Evolutionary conservation across 345 rosid genomes (phyloP).

Genomic region (Isatis tinctoria): DNA sequence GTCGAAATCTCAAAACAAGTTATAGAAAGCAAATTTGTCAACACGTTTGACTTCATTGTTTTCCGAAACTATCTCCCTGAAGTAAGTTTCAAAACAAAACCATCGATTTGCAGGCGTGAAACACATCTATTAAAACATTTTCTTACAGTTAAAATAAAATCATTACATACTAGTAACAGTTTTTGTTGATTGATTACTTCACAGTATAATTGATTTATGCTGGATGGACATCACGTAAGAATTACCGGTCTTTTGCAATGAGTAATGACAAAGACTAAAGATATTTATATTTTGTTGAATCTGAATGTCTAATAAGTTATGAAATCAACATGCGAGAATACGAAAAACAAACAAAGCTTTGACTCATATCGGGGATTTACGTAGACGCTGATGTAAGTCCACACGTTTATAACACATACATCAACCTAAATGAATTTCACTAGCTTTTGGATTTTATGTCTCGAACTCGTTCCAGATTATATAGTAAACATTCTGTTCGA

Average conservation of each 20-base stretch:
- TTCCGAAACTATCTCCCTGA: not conserved
- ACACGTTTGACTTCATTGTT: conserved; percentile 7
- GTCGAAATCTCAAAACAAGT: conserved; percentile 11
- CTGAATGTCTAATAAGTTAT: not conserved
- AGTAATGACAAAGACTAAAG: not conserved
- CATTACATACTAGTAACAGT: not conserved
- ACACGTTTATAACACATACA: conserved; percentile 13
- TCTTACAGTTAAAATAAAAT: not conserved
- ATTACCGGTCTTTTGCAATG: not conserved
- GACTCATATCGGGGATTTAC: not conserved
- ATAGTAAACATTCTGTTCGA: no score
- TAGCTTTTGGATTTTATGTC: not conserved
- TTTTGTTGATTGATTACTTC: not conserved
- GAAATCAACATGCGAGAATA: not conserved
- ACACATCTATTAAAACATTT: not conserved
- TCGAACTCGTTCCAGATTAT: not conserved
- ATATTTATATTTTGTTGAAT: not conserved
- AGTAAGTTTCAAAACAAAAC: not conserved
- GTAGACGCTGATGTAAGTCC: not conserved
- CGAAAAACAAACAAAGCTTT: not conserved
- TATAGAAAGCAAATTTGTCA: conserved; percentile 8
- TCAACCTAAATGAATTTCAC: not conserved
- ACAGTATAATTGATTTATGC: not conserved
- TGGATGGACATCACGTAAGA: not conserved
- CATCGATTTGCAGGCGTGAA: not conserved